Base-by-base conservation (phyloP, 164 flowering plant species). In the Kingdonia uniflora region DNA sequence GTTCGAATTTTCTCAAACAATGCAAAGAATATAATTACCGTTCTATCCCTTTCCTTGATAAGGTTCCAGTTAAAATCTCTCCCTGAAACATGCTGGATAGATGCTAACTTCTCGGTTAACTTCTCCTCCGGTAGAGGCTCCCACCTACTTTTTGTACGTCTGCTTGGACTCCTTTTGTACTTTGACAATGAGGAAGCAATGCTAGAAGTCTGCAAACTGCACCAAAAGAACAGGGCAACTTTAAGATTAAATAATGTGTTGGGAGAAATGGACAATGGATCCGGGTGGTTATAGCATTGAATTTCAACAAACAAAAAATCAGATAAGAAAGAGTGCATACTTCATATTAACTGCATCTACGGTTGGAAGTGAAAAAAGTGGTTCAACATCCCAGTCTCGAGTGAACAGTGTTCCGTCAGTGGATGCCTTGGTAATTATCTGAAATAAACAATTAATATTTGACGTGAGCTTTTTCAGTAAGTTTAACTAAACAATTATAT, bases 101-200 rank as follows among this genome's bases (percentile, higher is more conserved):
- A 51, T 42, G 67, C 47, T 19, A 62, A 55, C 47, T 75, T 79
- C 22, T 72, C 81, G 55, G 65, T 65, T 49, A 74, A 35, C 66
- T 80, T 84, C 54, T 78, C 92, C 66, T 82, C 95, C 1, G 79
- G 64, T 53, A 88, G 26, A 50, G 99, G 99, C 71, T 86, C 99
- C 99, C 99, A 92, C 74, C 99, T 78, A 71, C 99, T 92, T 71
- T 84, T 87, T 48, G 76, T 33, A 56, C 91, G 82, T 63, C 84
- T 87, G 59, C 71, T 73, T 1, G 97, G 95, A 71, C 88, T 87
- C 67, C 73, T 77, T 66, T 67, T 77, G 64, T 56, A 72, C 52
- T 76, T 78, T 55, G 82, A 49, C 56, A 74, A 55, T 52, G 79
- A 59, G 41, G 87, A 57, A 64, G 49, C 53, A 42, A 68, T 66